Base-by-base conservation (phyloP, 371 early-diverging fungal species). In the Actinomucor elegans region DNA sequence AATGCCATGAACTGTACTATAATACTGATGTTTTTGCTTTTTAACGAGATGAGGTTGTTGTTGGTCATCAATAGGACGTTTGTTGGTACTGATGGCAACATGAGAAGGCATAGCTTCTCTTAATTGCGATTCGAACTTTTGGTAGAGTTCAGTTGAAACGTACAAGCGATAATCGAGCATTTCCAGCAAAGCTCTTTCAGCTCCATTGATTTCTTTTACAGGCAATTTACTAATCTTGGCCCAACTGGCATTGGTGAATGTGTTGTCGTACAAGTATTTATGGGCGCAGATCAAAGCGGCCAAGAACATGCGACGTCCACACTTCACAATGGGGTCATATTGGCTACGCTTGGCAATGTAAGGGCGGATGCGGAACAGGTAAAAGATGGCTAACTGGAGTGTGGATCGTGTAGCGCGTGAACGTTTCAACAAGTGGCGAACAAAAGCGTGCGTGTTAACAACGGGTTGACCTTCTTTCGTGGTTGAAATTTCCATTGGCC, bases 201-300 rank as follows among this genome's bases (percentile, higher is more conserved):
- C 89, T 42, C 75, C 64, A 63, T 85, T 85, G 64, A 92, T 83
- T 74, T 92, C 89, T 15, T 70, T 48, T 7, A 85, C 76, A 17
- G 87, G 77, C 26, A 92, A 69, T 57, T 85, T 81, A 31, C 89
- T 87, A 41, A 92, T 81, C 71, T 87, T 87, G 49, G 85, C 81
- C 92, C 92, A 92, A 17, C 89, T 88, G 37, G 79, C 81, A 75
- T 90, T 91, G 23, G 90, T 87, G 70, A 87, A 91, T 35, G 91
- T 86, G 51, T 84, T 80, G 73, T 92, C 92, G 56, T 82, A 82
- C 54, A 89, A 80, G 55, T 86, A 92, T 63, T 92, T 92, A 41
- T 88, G 87, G 9, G 91, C 91, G 52, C 84, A 77, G 45, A 91
- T 86, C 38, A 91, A 59, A 5, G 90, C 85, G 29, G 89, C 90